These are phyloP conservation scores for Circinella umbellata DNA, from an alignment of 371 early-diverging fungal genomes.

Conservation along the genomic window DNA sequence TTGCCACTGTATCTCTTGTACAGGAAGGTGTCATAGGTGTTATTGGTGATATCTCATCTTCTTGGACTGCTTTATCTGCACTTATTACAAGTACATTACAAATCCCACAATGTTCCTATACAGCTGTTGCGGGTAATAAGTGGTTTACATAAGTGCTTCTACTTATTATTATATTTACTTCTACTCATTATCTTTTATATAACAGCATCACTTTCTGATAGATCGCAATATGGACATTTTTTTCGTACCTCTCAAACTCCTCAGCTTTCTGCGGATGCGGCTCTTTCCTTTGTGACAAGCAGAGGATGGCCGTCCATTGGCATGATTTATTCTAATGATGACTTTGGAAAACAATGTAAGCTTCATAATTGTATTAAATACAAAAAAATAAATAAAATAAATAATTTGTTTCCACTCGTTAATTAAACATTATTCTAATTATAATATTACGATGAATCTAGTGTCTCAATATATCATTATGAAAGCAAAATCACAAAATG, in stretches of 20 bases:
- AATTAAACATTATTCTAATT: no score
- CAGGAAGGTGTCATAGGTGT: constrained; percentile 61
- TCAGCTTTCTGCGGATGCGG: constrained; percentile 53
- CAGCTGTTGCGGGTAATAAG: constrained; percentile 45
- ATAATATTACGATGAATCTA: constrained; percentile 14
- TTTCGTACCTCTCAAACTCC: constrained; percentile 62
- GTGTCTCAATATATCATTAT: constrained; percentile 53
- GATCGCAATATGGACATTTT: constrained; percentile 58
- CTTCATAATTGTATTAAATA: neutral
- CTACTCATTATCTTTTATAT: neutral
- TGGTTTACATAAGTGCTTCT: no score
- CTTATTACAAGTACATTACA: constrained; percentile 61
- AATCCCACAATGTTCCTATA: constrained; percentile 65
- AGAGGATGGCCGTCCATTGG: constrained; percentile 60
- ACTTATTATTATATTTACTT: no score
- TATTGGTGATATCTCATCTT: constrained; percentile 66
- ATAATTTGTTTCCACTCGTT: neutral
- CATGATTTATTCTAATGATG: constrained; percentile 55
- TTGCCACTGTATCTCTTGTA: constrained; percentile 56
- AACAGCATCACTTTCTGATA: constrained; percentile 57
- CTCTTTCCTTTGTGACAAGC: constrained; percentile 51
- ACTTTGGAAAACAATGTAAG: constrained; percentile 59
- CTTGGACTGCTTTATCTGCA: constrained; percentile 60
- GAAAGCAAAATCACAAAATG: constrained; percentile 42
- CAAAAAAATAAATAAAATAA: neutral